Evolutionary conservation across 148 eudicot species (phyloP), one percentile per base, ranked within the genome.

Genomic region (Rheum nobile): DNA sequence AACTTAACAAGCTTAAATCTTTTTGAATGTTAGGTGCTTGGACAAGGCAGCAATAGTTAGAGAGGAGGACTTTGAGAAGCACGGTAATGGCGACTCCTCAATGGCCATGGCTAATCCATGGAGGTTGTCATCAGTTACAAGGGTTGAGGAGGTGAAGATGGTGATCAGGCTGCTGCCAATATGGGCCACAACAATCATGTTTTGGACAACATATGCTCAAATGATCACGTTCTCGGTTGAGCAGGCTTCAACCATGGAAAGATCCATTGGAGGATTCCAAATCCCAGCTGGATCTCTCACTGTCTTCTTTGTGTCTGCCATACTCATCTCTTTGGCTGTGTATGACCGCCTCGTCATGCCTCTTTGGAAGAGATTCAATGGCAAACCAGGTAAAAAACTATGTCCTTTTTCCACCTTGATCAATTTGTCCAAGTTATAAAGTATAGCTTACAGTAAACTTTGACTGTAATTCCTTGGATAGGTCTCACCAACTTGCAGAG

Each of bases 1-100:
- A 43, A 11, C 2, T 43, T 12, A 2, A 21, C 57, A 50, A 19
- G 57, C 6, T 46, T n/a, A n/a, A 6, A 4, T 50, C 0, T n/a
- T 50, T 50, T 21, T 0, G 1, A 50, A 50, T 71, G 17, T 1
- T 6, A 92, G 98, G 42, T 88, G 80, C 76, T 83, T 94, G 83
- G 98, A 94, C 93, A 94, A 91, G 86, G 98, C 96, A 11, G 96
- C 98, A 6, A 83, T 94, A 77, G 88, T 85, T 14, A 79, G 82
- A 8, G 89, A 88, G 44, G 89, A 75, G 4, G 96, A 94, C 67
- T 85, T 85, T 37, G 85, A 75, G 70, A 74, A 16, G 26, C 61
- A 12, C 0, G 76, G 2, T 10, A 14, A 43, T 39, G 73, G 31
- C 6, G 48, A 26, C 19, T 63, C 69, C n/a, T 4, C 38, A 4